phyloP scores from a whole-genome alignment of 1,139 yeast genomes.

The Zygosaccharomyces pseudobailii region DNA sequence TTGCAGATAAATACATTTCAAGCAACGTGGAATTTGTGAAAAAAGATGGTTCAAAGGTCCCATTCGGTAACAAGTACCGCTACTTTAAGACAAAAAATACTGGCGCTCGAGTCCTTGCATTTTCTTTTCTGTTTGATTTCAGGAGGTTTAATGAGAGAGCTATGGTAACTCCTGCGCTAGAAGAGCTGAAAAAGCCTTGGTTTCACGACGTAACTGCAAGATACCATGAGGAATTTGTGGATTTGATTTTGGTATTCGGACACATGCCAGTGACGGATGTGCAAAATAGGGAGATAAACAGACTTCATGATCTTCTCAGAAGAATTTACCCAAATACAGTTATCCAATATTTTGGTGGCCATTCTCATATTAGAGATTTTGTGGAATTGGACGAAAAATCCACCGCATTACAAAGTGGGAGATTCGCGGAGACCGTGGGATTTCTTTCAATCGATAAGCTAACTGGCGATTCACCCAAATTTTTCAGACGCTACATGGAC shows the following conservation, averaged over 20 bases:
- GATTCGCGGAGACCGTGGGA: conserved; percentile 90
- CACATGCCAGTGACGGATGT: conserved; percentile 69
- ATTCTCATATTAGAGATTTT: conserved; percentile 87
- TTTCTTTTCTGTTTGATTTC: conserved; percentile 82
- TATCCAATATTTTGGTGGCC: conserved; percentile 92
- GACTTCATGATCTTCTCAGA: conserved; percentile 53
- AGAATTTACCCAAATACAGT: conserved; percentile 52
- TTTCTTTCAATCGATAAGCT: conserved; percentile 59
- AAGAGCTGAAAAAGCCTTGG: conserved; percentile 54
- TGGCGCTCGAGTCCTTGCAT: conserved; percentile 51
- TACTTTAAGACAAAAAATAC: conserved; percentile 60
- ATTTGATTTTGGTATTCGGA: conserved; percentile 65
- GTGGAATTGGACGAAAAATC: conserved; percentile 60
- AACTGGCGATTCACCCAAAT: conserved; percentile 26
- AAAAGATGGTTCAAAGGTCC: conserved; percentile 48
- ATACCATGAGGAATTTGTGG: conserved; percentile 47
- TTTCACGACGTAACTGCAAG: conserved; percentile 48
- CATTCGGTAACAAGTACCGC: conserved; percentile 64
- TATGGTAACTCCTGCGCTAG: conserved; percentile 57
- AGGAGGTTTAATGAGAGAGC: conserved; percentile 55
- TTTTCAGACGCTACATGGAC: conserved; percentile 69
- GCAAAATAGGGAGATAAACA: conserved; percentile 49
- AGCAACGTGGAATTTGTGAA: conserved; percentile 72
- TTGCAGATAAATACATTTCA: conserved; percentile 62
- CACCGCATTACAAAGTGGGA: conserved; percentile 82